Conservation (phyloP, 495 filamentous ascomycete species). For the Pseudomonodictys pantanalensis region DNA sequence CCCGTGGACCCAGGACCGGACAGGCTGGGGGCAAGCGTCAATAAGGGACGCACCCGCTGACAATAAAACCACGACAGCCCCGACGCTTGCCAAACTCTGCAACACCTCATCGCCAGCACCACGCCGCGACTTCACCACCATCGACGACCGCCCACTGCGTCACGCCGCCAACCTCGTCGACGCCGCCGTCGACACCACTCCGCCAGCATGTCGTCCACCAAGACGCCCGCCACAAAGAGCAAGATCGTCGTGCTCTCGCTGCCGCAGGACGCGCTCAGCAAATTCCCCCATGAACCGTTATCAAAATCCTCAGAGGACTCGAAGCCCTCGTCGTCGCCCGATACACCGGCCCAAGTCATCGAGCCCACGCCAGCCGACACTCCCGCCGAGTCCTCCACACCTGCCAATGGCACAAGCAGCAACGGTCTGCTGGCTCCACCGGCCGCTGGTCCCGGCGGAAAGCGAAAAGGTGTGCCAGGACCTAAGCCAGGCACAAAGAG, state of each 20-base stretch:
- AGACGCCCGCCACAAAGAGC: conserved; percentile 45
- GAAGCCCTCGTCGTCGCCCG: conserved; percentile 41
- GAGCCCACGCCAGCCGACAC: conserved; percentile 56
- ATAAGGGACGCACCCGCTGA: conserved; percentile 12
- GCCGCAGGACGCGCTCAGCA: conserved; percentile 46
- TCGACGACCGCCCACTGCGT: neutral
- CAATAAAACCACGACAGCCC: conserved; percentile 21
- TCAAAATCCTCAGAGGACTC: conserved; percentile 33
- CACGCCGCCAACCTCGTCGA: conserved; percentile 1
- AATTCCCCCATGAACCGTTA: conserved; percentile 42
- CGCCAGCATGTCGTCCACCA: conserved; percentile 33
- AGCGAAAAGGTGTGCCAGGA: conserved; percentile 59
- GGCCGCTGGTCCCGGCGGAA: conserved; percentile 48
- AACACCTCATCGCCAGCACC: neutral
- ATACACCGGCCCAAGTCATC: conserved; percentile 49
- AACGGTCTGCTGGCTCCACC: conserved; percentile 49
- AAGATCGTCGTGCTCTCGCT: conserved; percentile 55
- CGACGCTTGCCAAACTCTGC: neutral
- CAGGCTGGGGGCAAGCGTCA: conserved; percentile 1
- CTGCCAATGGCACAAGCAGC: conserved; percentile 53
- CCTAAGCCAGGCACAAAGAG: conserved; percentile 60
- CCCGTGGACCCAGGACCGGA: no score
- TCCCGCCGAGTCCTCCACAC: conserved; percentile 54
- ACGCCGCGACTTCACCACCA: conserved; percentile 4
- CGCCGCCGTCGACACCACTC: conserved; percentile 9